Evolutionary conservation across 2,329 filamentous ascomycete species (phyloP).

Genomic region (Amauroascus verrucosus): DNA sequence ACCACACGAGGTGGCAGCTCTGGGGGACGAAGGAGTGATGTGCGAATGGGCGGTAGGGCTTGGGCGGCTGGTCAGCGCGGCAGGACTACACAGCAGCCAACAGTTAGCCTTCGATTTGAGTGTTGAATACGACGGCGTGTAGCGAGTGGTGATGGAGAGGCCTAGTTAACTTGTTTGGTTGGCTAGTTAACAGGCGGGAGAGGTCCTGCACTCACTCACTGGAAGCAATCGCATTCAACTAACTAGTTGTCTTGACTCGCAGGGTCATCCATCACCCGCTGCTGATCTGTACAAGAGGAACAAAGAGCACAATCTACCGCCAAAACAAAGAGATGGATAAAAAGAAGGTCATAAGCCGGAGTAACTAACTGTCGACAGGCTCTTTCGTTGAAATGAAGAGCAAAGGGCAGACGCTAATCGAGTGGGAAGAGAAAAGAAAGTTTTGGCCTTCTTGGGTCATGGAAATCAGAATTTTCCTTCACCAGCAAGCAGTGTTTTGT

Average conservation of each 20-base stretch:
- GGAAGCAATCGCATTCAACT: neutral
- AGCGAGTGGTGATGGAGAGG: neutral
- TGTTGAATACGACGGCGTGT: neutral
- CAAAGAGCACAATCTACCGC: neutral
- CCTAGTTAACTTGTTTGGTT: neutral
- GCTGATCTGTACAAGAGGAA: too few species aligned
- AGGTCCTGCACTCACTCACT: too few species aligned
- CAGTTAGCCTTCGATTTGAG: conserved; percentile 12
- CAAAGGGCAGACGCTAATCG: too few species aligned
- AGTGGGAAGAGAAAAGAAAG: neutral
- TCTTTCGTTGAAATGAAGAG: too few species aligned
- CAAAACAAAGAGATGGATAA: neutral
- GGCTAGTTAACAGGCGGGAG: too few species aligned
- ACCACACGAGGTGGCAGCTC: conserved; percentile 37
- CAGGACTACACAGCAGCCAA: conserved; percentile 30
- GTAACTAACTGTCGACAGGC: too few species aligned
- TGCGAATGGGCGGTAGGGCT: neutral
- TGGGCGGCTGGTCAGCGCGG: neutral
- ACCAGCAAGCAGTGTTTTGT: neutral
- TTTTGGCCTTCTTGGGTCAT: neutral
- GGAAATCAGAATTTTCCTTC: neutral
- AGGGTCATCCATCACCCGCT: neutral
- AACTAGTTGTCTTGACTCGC: too few species aligned
- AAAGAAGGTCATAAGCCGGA: too few species aligned
- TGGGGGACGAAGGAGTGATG: conserved; percentile 1